A percentile compares a stretch with the other conserved stretches of the same genome.
Conservation (phyloP, 1,284 basidiomycete species). For the Papiliotrema terrestris region DNA sequence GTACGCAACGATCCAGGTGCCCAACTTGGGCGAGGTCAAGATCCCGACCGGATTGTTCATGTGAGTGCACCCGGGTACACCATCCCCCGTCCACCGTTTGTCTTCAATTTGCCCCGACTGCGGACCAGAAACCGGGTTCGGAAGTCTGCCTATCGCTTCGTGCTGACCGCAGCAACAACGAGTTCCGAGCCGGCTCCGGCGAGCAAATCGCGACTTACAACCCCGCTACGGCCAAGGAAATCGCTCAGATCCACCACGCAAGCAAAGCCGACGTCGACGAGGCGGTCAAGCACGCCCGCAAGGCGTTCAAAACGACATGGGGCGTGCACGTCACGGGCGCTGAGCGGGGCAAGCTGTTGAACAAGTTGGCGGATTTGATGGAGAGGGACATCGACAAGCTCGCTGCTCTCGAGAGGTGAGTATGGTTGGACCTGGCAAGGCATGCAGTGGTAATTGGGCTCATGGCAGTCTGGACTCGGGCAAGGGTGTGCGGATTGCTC, state of each 20-base stretch:
- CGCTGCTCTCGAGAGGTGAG: conserved; percentile 64
- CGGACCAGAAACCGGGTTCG: too few species aligned
- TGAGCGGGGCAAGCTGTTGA: conserved; percentile 71
- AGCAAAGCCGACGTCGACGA: conserved; percentile 65
- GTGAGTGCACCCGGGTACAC: conserved; percentile 11
- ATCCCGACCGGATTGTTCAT: conserved; percentile 85
- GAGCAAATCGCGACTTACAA: conserved; percentile 28
- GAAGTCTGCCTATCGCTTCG: too few species aligned
- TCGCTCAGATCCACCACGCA: conserved; percentile 33
- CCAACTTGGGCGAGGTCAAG: conserved; percentile 50
- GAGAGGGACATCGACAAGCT: conserved; percentile 69
- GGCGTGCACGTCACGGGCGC: conserved; percentile 82
- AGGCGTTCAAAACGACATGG: conserved; percentile 80
- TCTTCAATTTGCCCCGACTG: too few species aligned
- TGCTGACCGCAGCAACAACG: conserved; percentile 30
- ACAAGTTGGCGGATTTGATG: conserved; percentile 86
- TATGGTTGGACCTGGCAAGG: too few species aligned
- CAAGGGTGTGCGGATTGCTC: conserved; percentile 76
- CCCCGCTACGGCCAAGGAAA: conserved; percentile 57
- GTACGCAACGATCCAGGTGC: conserved; percentile 16
- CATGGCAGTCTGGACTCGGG: conserved; percentile 71
- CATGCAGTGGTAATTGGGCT: conserved; percentile 24
- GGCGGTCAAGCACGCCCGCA: conserved; percentile 77
- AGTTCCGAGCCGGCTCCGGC: conserved; percentile 26
- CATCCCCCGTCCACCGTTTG: too few species aligned